Conservation (phyloP, 2,329 filamentous ascomycete genomes). For the Curvularia spicifera region DNA sequence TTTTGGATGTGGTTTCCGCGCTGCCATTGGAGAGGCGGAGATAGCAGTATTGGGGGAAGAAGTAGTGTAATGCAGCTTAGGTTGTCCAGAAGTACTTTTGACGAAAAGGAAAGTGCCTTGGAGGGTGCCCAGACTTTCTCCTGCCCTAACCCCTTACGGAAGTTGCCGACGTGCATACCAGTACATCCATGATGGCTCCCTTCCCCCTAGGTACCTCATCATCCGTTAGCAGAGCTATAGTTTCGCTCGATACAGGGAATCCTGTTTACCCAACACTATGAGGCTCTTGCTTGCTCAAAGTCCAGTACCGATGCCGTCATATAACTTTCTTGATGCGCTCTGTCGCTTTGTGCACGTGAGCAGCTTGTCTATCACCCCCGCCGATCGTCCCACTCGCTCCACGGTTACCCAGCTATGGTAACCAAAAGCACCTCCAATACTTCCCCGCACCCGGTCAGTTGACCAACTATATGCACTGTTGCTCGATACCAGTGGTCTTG, state of each 20-base stretch:
- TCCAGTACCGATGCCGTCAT: background rate
- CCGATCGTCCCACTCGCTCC: conserved; percentile 14
- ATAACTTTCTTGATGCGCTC: background rate
- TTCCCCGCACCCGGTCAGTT: conserved; percentile 9
- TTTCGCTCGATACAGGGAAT: background rate
- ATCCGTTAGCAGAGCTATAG: background rate
- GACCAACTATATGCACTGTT: conserved; percentile 1
- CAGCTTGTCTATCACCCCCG: conserved; percentile 11
- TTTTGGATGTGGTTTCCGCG: conserved; percentile 23
- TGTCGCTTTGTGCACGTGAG: conserved; percentile 5
- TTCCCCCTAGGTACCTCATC: background rate
- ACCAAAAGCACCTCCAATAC: background rate
- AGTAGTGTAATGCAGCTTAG: background rate
- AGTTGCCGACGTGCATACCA: background rate
- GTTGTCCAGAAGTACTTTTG: background rate
- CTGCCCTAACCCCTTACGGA: background rate
- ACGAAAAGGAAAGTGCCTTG: no score
- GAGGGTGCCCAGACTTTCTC: no score
- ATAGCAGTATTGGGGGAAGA: background rate
- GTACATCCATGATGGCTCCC: background rate
- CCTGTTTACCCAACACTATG: background rate
- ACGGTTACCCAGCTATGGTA: conserved; percentile 6
- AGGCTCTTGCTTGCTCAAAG: background rate
- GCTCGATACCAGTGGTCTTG: background rate
- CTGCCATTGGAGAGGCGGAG: conserved; percentile 5